Conservation (phyloP, 495 filamentous ascomycete genomes). For the Sabuloglossum arenarium region DNA sequence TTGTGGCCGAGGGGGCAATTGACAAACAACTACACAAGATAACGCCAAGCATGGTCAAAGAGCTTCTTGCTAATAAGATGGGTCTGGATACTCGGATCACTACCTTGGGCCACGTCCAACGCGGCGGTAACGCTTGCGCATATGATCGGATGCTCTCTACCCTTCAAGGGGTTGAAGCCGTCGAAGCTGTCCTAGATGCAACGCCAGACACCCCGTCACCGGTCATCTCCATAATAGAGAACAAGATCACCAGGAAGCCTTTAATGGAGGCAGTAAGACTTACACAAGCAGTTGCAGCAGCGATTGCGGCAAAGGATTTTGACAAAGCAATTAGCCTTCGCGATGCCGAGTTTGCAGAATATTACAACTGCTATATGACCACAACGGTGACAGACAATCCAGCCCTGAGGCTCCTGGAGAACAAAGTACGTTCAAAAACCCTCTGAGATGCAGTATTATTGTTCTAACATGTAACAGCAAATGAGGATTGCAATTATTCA, state of each 20-base stretch:
- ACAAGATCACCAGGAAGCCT: slow-evolving; percentile 83
- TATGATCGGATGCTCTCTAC: slow-evolving; percentile 92
- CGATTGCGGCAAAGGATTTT: slow-evolving; percentile 68
- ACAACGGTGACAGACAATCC: slow-evolving; percentile 56
- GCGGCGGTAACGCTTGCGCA: slow-evolving; percentile 77
- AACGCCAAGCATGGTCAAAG: slow-evolving; percentile 56
- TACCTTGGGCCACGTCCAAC: slow-evolving; percentile 87
- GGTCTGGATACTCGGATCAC: slow-evolving; percentile 84
- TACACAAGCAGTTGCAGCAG: slow-evolving; percentile 62
- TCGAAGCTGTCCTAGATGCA: slow-evolving; percentile 85
- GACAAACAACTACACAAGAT: slow-evolving; percentile 77
- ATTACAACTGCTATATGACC: slow-evolving; percentile 72
- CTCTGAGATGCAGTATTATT: background rate
- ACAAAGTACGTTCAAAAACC: slow-evolving; percentile 35
- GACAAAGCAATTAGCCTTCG: slow-evolving; percentile 65
- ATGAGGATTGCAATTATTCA: slow-evolving; percentile 93
- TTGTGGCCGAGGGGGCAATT: slow-evolving; percentile 87
- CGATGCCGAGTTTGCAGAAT: slow-evolving; percentile 87
- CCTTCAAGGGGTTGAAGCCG: slow-evolving; percentile 87
- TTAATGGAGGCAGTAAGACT: slow-evolving; percentile 71
- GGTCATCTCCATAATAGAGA: slow-evolving; percentile 90
- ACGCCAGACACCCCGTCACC: slow-evolving; percentile 77
- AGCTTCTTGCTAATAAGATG: slow-evolving; percentile 61
- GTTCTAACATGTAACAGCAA: slow-evolving; percentile 25
- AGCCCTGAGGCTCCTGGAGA: slow-evolving; percentile 37